Evolutionary conservation across 2,329 filamentous ascomycete species (phyloP), one percentile per base, ranked within the genome.

Genomic region (Colletotrichum tamarilloi): DNA sequence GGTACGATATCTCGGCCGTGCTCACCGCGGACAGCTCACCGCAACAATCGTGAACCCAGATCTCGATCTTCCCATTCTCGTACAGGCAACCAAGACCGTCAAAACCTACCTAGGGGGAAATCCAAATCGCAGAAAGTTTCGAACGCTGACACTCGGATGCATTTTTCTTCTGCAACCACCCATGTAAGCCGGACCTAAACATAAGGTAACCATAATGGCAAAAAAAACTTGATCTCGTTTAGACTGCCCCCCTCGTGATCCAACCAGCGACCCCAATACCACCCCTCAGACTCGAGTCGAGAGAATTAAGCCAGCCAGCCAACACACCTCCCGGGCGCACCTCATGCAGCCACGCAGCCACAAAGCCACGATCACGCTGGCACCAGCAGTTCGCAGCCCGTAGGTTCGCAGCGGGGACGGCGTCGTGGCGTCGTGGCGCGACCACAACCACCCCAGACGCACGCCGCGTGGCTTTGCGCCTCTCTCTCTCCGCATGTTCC

Each of bases 391-490:
- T 56, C 38, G 32, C 35, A 16, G 30, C 42, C 42, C 42, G 8
- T 49, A 49, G 42, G 14, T 49, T 49, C 42, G 42, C 42, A 49
- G 19, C 42, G 19, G 19, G 42, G 19, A 49, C 4, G 42, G 42
- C 42, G 19, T 49, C 4, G 42, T 49, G 35, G 35, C 35, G 26
- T 32, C 6, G 56, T 58, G 56, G 30, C 56, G 16, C 30, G 30
- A 19, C 35, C 26, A 38, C 58, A 16, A 53, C 5, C 38, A 62
- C 42, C 26, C n/a, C 42, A 52, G 49, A 46, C 60, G 42, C 42
- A 35, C 42, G 56, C 63, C 55, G 68, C 68, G 68, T 71, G 68
- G 68, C 68, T 67, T 70, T 60, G 62, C 68, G 32, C 68, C 62
- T 55, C 32, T 22, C 24, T 56, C 49, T 60, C 32, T n/a, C 12